phyloP scores from a whole-genome alignment of 805 yeast species.

The Torulaspora delbrueckii region DNA sequence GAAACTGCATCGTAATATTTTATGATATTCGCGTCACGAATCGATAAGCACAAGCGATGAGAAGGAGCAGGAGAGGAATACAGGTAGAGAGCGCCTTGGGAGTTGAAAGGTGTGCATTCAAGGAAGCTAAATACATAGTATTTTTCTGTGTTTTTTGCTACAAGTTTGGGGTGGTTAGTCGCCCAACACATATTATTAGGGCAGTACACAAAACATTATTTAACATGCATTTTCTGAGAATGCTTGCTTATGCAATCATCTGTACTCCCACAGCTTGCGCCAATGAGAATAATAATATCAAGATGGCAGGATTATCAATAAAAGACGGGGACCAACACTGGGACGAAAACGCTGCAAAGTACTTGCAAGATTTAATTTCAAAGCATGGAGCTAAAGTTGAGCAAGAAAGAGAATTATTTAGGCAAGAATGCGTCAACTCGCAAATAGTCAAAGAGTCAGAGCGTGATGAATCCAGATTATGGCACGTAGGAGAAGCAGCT shows the following conservation, averaged over 20 bases:
- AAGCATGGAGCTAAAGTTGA: slow-evolving; percentile 10
- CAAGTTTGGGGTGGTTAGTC: neutral
- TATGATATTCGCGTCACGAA: slow-evolving; percentile 1
- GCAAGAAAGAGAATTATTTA: neutral
- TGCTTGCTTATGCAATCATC: neutral
- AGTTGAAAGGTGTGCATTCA: too few species aligned
- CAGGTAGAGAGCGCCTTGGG: neutral
- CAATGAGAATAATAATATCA: too few species aligned
- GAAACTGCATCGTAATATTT: neutral
- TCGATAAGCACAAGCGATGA: neutral
- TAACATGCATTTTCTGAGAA: neutral
- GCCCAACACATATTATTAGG: neutral
- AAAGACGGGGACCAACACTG: neutral
- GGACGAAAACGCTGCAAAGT: slow-evolving; percentile 5
- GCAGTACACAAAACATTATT: neutral
- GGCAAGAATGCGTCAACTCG: neutral
- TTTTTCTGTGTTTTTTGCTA: neutral
- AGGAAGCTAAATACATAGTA: neutral
- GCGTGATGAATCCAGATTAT: neutral
- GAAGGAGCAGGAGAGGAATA: too few species aligned
- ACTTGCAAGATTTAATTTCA: slow-evolving; percentile 5
- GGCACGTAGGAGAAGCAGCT: slow-evolving; percentile 12
- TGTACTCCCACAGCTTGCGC: neutral
- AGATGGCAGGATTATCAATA: neutral
- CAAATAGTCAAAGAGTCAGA: neutral